These are phyloP conservation scores for Echium plantagineum DNA, from an alignment of 257 asterid genomes.

Conservation along the genomic window DNA sequence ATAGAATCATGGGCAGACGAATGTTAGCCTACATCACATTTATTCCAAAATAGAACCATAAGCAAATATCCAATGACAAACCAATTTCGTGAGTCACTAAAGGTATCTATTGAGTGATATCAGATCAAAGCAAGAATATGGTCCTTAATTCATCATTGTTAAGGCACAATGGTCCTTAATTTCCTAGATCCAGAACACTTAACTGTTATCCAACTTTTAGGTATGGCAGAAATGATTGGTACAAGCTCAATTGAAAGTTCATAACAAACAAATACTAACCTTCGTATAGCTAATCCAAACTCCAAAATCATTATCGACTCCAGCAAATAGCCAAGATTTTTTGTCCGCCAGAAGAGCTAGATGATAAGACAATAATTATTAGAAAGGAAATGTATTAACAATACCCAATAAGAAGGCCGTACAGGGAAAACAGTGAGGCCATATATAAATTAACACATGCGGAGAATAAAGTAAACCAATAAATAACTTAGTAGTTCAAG, in stretches of 20 bases:
- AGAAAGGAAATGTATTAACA: constrained; percentile 10
- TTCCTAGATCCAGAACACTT: not conserved
- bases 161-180: not conserved
- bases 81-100: no score
- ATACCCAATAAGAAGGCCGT: not conserved
- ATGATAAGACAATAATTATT: constrained; percentile 6
- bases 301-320: constrained; percentile 84
- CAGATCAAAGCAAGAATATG: no score
- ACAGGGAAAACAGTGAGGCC: no score
- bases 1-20: no score
- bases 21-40: no score
- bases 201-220: not conserved
- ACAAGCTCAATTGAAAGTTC: not conserved
- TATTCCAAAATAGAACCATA: no score
- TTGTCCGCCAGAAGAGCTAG: constrained; percentile 93
- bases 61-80: no score
- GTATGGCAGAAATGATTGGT: not conserved
- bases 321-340: constrained; percentile 79
- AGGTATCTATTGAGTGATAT: no score
- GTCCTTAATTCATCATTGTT: no score
- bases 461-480: not conserved
- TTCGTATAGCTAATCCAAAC: constrained; percentile 79
- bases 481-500: no score
- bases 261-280: constrained; percentile 33
- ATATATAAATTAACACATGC: not conserved